Evolutionary conservation across 2,329 filamentous ascomycete genomes (phyloP), one percentile per base, ranked within the genome.

Genomic region (Zasmidium cellare): DNA sequence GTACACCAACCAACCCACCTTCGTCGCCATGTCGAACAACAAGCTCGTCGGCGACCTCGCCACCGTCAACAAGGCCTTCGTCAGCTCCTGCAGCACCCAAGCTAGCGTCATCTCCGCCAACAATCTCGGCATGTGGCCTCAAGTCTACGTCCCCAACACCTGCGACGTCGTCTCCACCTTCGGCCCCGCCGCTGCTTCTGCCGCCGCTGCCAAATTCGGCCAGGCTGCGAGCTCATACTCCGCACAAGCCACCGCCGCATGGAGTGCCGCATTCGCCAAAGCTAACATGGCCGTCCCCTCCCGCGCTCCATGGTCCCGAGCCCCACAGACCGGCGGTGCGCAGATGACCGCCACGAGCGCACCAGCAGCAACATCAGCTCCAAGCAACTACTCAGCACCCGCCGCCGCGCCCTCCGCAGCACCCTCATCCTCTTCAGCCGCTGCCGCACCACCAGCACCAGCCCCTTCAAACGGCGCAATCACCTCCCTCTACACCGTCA

Each of bases 1-100:
- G 7, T 55, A 72, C 51, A 72, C 70, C 31, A 69, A 72, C 1
- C 60, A 61, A 1, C 69, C 71, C 3, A 52, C 62, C 1, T 48
- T 67, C 56, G 62, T 67, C 45, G 56, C 64, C 19, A 53, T 61
- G 50, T 51, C 64, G 35, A 58, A 63, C 19, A 64, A 63, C 53
- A 64, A 55, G 35, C 62, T 60, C 19, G 49, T 65, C 19, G 65
- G 65, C 52, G 28, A 28, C 12, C 19, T 59, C 11, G 20, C 49
- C 6, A 51, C 55, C 31, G 59, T 64, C 38, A 50, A 59, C 12
- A 31, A 58, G 1, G 59, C 54, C 16, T 69, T 69, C 46, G 55
- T 60, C 53, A 63, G 58, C 58, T 59, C 62, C 2, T 69, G 67
- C 61, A 59, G 57, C 2, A 56, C 56, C 2, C 56, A 64, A 46